Evolutionary conservation across 805 yeast species (phyloP).

Genomic region (Torulaspora franciscae): DNA sequence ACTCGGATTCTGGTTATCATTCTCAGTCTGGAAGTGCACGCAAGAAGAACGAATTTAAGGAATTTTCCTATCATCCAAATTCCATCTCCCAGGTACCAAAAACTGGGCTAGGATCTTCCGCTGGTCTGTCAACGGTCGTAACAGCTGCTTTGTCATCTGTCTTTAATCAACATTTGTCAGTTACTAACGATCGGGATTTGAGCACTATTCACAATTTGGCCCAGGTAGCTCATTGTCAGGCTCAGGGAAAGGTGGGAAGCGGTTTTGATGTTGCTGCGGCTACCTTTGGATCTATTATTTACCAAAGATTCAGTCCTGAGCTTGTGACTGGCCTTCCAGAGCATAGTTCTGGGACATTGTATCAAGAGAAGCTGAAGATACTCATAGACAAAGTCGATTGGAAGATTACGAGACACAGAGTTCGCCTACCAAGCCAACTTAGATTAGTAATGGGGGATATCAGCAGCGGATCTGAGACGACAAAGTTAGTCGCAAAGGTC

Average conservation of each 20-base stretch:
- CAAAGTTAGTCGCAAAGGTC: constrained; percentile 77
- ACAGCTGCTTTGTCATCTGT: constrained; percentile 61
- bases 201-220: constrained; percentile 70
- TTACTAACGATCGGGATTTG: constrained; percentile 24
- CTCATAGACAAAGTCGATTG: constrained; percentile 49
- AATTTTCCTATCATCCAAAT: constrained; percentile 55
- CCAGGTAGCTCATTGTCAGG: constrained; percentile 86
- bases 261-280: constrained; percentile 98
- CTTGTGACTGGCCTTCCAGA: constrained; percentile 41
- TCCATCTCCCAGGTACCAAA: constrained; percentile 74
- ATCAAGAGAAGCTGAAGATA: constrained; percentile 31
- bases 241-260: constrained; percentile 93
- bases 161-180: constrained; percentile 38
- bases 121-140: constrained; percentile 81
- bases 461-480: constrained; percentile 88
- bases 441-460: constrained; percentile 89
- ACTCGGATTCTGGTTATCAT: constrained; percentile 86
- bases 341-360: constrained; percentile 23
- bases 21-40: constrained; percentile 52
- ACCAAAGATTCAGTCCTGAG: constrained; percentile 66
- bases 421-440: constrained; percentile 64
- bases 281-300: constrained; percentile 80
- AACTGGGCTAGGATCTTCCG: constrained; percentile 95
- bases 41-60: constrained; percentile 35
- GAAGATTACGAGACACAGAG: constrained; percentile 52